Percentiles rank a stretch among this genome's conserved stretches.
These are phyloP conservation scores for Durio zibethinus DNA, from an alignment of 345 rosid species.

Conservation along the genomic window DNA sequence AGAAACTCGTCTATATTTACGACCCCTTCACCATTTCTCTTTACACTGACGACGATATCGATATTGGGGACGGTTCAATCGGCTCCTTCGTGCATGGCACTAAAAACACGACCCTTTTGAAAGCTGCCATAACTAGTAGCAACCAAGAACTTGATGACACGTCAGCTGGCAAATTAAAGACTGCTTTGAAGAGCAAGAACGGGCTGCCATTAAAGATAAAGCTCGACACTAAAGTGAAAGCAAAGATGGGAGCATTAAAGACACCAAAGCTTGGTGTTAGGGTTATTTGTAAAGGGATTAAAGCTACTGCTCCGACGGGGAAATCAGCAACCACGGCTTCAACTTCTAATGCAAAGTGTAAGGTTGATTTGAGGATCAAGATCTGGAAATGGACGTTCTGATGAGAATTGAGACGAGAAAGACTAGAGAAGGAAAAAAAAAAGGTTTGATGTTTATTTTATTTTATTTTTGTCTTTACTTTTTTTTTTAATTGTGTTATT, in stretches of 20 bases:
- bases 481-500: slow-evolving; percentile 2
- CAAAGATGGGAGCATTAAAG: slow-evolving; percentile 61
- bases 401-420: background rate
- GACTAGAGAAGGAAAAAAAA: background rate
- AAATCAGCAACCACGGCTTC: slow-evolving; percentile 51
- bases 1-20: slow-evolving; percentile 59
- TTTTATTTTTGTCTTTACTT: background rate
- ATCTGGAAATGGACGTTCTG: slow-evolving; percentile 84
- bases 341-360: slow-evolving; percentile 57
- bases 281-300: slow-evolving; percentile 66
- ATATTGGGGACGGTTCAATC: slow-evolving; percentile 54
- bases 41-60: slow-evolving; percentile 34
- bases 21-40: slow-evolving; percentile 40
- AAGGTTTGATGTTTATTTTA: slow-evolving; percentile 15
- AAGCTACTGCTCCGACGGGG: slow-evolving; percentile 52
- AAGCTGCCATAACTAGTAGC: slow-evolving; percentile 43
- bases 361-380: slow-evolving; percentile 76
- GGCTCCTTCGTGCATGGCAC: slow-evolving; percentile 58
- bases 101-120: slow-evolving; percentile 69
- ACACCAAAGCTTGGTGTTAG: slow-evolving; percentile 58
- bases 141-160: slow-evolving; percentile 43
- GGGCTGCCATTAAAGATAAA: slow-evolving; percentile 53
- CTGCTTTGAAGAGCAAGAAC: slow-evolving; percentile 50
- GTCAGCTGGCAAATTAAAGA: slow-evolving; percentile 44
- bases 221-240: slow-evolving; percentile 62